These are phyloP conservation scores for Euphorbia celastroides DNA, from an alignment of 441 rosid genomes.

Conservation along the genomic window DNA sequence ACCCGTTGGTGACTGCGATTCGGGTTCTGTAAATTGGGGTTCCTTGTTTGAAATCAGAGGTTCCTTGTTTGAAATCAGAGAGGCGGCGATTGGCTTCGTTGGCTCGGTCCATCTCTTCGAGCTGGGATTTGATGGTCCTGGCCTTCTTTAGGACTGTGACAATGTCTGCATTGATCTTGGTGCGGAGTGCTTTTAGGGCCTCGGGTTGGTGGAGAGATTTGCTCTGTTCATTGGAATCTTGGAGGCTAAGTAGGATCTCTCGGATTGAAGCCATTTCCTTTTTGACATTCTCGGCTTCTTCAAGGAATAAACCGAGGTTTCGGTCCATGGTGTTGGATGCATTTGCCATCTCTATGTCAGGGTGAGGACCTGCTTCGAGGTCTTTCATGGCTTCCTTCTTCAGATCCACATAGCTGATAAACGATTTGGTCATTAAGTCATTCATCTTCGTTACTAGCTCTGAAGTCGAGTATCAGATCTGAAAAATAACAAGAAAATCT, in stretches of 20 bases:
- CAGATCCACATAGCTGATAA: constrained; percentile 80
- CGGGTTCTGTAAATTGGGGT: constrained; percentile 76
- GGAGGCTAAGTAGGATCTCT: constrained; percentile 49
- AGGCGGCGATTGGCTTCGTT: constrained; percentile 73
- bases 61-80: constrained; percentile 76
- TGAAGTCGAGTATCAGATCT: constrained; percentile 15
- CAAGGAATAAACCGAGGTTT: constrained; percentile 70
- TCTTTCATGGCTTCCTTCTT: constrained; percentile 93
- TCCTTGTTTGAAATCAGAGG: constrained; percentile 76
- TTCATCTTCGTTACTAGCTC: constrained; percentile 62
- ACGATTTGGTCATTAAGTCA: constrained; percentile 93
- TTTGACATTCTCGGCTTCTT: constrained; percentile 89
- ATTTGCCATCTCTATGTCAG: constrained; percentile 59
- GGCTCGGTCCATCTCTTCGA: constrained; percentile 90
- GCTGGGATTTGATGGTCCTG: constrained; percentile 50
- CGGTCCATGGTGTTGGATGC: constrained; percentile 44
- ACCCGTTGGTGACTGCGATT: constrained; percentile 71
- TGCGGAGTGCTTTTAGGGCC: constrained; percentile 53
- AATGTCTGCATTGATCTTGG: constrained; percentile 64
- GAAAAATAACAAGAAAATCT: constrained; percentile 1
- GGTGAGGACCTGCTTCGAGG: constrained; percentile 73
- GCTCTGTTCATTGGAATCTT: constrained; percentile 71
- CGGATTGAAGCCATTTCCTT: constrained; percentile 70
- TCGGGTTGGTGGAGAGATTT: constrained; percentile 73
- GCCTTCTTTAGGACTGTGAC: constrained; percentile 65